Evolutionary conservation across 805 yeast species (phyloP).

Genomic region (Wickerhamomyces pijperi): DNA sequence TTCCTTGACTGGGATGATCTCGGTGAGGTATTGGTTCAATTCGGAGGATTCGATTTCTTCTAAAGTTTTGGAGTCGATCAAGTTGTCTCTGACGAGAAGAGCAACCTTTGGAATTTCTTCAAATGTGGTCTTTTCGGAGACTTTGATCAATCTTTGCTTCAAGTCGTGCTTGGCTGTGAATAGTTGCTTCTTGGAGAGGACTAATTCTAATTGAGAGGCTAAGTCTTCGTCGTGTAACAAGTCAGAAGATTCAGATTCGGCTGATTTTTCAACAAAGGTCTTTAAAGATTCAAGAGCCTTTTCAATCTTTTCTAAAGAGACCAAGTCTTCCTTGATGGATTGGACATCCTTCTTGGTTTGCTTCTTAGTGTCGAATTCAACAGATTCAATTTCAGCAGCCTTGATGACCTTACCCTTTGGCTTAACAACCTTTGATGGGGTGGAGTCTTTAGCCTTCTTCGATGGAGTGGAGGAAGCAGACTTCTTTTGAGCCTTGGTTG

Average conservation of each 20-base stretch:
- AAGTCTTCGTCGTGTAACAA: constrained; percentile 50
- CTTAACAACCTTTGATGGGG: constrained; percentile 3
- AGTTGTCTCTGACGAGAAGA: constrained; percentile 56
- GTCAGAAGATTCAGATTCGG: constrained; percentile 24
- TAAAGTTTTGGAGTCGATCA: constrained; percentile 23
- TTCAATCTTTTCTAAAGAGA: constrained; percentile 22
- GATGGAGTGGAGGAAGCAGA: constrained; percentile 10
- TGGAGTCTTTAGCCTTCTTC: constrained; percentile 4
- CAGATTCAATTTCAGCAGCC: constrained; percentile 12
- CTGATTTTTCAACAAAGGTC: constrained; percentile 37
- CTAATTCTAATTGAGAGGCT: constrained; percentile 38
- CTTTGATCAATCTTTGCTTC: constrained; percentile 24
- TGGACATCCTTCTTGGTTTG: constrained; percentile 3
- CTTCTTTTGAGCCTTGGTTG: constrained; percentile 1
- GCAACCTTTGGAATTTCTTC: constrained; percentile 40
- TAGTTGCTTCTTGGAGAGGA: constrained; percentile 54
- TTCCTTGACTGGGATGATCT: constrained; percentile 61
- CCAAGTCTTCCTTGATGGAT: constrained; percentile 5
- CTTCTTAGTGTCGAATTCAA: constrained; percentile 4
- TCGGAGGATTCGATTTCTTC: constrained; percentile 20
- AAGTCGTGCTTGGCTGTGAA: constrained; percentile 42
- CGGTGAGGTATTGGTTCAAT: constrained; percentile 20
- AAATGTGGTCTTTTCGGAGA: constrained; percentile 28
- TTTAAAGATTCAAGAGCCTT: constrained; percentile 58
- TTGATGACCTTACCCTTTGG: constrained; percentile 20